Evolutionary conservation across 768 basidiomycete genomes (phyloP).

Genomic region (Suillus placidus): DNA sequence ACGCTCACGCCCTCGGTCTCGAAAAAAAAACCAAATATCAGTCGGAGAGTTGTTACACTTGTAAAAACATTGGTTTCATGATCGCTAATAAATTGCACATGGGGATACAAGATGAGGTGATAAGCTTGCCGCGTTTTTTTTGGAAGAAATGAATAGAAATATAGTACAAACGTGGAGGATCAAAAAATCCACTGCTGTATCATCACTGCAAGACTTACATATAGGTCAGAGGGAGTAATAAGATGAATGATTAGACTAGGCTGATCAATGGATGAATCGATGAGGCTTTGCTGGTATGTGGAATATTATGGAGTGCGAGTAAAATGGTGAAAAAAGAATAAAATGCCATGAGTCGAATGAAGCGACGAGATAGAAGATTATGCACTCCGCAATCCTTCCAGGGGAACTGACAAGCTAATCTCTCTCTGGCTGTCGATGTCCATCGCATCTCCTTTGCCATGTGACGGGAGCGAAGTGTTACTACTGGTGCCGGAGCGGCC

Average conservation of each 20-base stretch:
- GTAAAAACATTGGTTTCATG: neutral
- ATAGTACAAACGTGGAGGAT: constrained; percentile 1
- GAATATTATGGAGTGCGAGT: constrained; percentile 27
- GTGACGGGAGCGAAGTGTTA: constrained; percentile 12
- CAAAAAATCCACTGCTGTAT: neutral
- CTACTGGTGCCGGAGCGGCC: constrained; percentile 11
- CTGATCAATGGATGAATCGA: constrained; percentile 22
- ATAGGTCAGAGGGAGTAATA: constrained; percentile 26
- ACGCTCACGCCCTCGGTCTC: neutral
- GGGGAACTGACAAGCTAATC: constrained; percentile 18
- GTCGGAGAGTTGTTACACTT: neutral
- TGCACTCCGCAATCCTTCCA: constrained; percentile 20
- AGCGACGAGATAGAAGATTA: constrained; percentile 15
- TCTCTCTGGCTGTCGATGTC: constrained; percentile 26
- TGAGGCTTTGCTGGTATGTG: constrained; percentile 26
- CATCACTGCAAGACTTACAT: constrained; percentile 12
- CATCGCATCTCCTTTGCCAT: constrained; percentile 20
- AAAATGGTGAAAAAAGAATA: constrained; percentile 19
- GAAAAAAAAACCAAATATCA: neutral
- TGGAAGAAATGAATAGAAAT: neutral
- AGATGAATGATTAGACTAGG: constrained; percentile 34
- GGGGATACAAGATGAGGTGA: neutral
- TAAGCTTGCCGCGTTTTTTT: neutral
- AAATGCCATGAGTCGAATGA: constrained; percentile 13
- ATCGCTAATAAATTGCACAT: constrained; percentile 6